Conservation (phyloP, 306 rosid genomes). For the Potentilla sterilis region DNA sequence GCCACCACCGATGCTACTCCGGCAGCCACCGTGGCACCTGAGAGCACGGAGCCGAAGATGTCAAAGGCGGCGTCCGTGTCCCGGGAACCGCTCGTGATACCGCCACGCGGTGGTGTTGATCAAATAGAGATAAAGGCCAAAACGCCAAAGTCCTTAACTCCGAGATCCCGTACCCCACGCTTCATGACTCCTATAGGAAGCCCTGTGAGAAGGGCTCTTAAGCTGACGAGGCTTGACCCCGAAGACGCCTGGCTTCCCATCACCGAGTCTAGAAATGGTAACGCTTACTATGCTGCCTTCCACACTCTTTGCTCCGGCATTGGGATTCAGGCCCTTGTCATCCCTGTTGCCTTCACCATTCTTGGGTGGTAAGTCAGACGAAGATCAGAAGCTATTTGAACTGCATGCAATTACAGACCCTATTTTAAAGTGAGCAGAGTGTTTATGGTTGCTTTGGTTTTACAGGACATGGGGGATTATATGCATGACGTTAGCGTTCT, state of each 20-base stretch:
- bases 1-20: background rate
- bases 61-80: constrained; percentile 20
- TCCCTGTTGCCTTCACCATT: constrained; percentile 47
- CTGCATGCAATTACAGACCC: background rate
- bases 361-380: constrained; percentile 42
- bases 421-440: background rate
- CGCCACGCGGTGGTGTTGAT: constrained; percentile 16
- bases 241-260: constrained; percentile 63
- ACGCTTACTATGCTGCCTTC: constrained; percentile 49
- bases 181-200: constrained; percentile 36
- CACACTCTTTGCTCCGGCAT: constrained; percentile 52
- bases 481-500: constrained; percentile 35
- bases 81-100: constrained; percentile 15
- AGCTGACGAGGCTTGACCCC: constrained; percentile 35
- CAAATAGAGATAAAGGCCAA: constrained; percentile 13
- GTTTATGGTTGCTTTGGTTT: background rate
- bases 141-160: constrained; percentile 25
- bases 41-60: background rate
- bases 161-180: constrained; percentile 29
- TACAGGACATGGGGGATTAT: constrained; percentile 48
- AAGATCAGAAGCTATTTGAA: background rate
- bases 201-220: constrained; percentile 31
- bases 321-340: constrained; percentile 48
- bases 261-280: constrained; percentile 56
- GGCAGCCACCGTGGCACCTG: background rate